Base-by-base conservation (phyloP, 495 filamentous ascomycete genomes). In the Daldinia concentrica region DNA sequence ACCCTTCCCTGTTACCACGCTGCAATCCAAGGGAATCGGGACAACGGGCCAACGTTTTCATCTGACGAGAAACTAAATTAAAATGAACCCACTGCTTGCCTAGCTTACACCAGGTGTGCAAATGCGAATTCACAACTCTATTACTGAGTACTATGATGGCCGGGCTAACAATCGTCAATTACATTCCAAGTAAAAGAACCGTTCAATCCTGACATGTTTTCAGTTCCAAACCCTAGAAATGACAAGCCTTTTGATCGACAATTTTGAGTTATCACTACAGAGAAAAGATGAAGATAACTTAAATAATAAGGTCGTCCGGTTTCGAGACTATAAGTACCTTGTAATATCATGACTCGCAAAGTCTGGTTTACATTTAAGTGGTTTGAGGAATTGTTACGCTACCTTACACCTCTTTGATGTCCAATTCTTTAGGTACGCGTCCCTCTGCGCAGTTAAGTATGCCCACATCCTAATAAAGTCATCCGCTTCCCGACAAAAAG, bases 41-140 rank as follows among this genome's bases (percentile, higher is more conserved):
- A 64, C 60, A 58, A 52, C 65, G 70, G 37, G 50, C 50, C 70
- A 41, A 64, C 50, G 37, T 57, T 22, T 58, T 60, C 63, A 62
- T 59, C 57, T 71, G 58, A 66, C 58, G 60, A 52, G 43, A 17
- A 58, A 66, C 30, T 60, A 50, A 60, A 60, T 60, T 60, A 60
- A 60, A 26, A 30, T 58, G 30, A 15, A 36, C 50, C 50, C 50
- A 54, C 32, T 2, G 55, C 17, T 34, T 39, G 17, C 32, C 15
- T 39, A 26, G 8, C 32, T 60, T 67, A 43, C 30, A 66, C 45
- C 41, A 70, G 32, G 17, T 26, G 19, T 65, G 51, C 26, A 55
- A n/a, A 58, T 29, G 52, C 54, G 32, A 60, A 68, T 57, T 30
- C 50, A 45, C 41, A 11, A 22, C 45, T 32, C 9, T 64, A 43